A percentile compares a stretch with the other conserved stretches of the same genome.
Evolutionary conservation across 2,329 filamentous ascomycete genomes (phyloP).

Genomic region (Colletotrichum plurivorum): DNA sequence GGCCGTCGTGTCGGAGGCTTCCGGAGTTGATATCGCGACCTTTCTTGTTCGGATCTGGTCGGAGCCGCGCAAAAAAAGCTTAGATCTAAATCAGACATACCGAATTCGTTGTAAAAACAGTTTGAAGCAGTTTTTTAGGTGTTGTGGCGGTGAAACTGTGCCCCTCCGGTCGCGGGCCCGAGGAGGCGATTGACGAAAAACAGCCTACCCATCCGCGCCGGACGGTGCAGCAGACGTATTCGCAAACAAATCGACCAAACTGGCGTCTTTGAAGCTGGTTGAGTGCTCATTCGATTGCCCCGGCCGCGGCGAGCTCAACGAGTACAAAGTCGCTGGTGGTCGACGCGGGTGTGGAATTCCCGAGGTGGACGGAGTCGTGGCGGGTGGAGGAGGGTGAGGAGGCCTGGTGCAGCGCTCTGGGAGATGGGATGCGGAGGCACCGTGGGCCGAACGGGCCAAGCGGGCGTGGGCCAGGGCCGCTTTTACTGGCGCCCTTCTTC

Average conservation of each 20-base stretch:
- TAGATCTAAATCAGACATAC: no score
- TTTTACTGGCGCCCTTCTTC: constrained; percentile 41
- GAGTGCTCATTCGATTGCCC: constrained; percentile 57
- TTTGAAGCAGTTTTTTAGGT: constrained; percentile 10
- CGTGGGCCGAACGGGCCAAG: constrained; percentile 40
- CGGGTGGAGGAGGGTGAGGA: constrained; percentile 48
- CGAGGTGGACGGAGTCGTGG: constrained; percentile 49
- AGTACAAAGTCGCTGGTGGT: constrained; percentile 74
- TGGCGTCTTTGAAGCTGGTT: constrained; percentile 40
- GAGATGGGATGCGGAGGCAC: constrained; percentile 41
- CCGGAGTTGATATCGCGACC: constrained; percentile 33
- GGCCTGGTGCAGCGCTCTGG: constrained; percentile 39
- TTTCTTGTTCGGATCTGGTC: constrained; percentile 6
- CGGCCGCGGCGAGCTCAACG: constrained; percentile 66
- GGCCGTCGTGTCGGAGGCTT: constrained; percentile 6
- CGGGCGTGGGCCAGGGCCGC: constrained; percentile 40
- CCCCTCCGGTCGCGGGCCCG: constrained; percentile 24
- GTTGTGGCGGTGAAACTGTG: constrained; percentile 26
- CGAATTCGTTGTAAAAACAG: neutral
- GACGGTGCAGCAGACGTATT: constrained; percentile 13
- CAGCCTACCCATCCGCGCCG: constrained; percentile 33
- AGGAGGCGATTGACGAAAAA: constrained; percentile 38
- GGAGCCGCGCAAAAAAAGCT: constrained; percentile 14
- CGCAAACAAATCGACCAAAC: constrained; percentile 11
- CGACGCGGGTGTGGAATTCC: constrained; percentile 50